Percentiles rank a stretch among this genome's conserved stretches.
Conservation (phyloP, 345 rosid species). For the Bruguiera sexangula region DNA sequence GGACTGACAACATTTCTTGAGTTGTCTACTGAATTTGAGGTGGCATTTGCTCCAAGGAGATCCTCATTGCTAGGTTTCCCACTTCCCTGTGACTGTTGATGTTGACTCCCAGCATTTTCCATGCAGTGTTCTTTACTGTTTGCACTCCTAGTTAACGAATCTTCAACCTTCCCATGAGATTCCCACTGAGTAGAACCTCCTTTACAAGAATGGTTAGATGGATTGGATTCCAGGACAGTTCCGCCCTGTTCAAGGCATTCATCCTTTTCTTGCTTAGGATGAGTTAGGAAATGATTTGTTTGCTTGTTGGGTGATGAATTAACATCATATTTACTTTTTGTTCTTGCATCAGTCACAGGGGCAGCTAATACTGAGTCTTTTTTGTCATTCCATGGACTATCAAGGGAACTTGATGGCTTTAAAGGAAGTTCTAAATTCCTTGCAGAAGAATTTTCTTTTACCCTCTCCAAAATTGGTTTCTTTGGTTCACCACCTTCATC, state of each 20-base stretch:
- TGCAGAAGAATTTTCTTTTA: slow-evolving; percentile 20
- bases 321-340: slow-evolving; percentile 25
- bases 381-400: slow-evolving; percentile 20
- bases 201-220: slow-evolving; percentile 23
- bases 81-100: slow-evolving; percentile 24
- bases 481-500: slow-evolving; percentile 62
- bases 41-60: slow-evolving; percentile 37
- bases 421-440: slow-evolving; percentile 24
- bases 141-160: slow-evolving; percentile 28
- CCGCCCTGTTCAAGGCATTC: slow-evolving; percentile 32
- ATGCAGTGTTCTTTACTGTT: slow-evolving; percentile 21
- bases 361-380: slow-evolving; percentile 22
- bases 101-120: slow-evolving; percentile 27
- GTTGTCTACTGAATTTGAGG: slow-evolving; percentile 38
- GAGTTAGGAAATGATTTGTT: slow-evolving; percentile 28
- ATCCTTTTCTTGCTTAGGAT: slow-evolving; percentile 26
- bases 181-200: slow-evolving; percentile 30
- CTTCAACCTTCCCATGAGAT: slow-evolving; percentile 29
- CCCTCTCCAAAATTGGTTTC: slow-evolving; percentile 39
- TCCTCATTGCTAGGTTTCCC: slow-evolving; percentile 38
- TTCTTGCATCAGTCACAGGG: not conserved
- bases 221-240: slow-evolving; percentile 27
- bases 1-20: slow-evolving; percentile 40
- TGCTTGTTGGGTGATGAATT: slow-evolving; percentile 31
- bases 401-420: slow-evolving; percentile 36